Evolutionary conservation across 2,329 filamentous ascomycete genomes (phyloP), one percentile per base, ranked within the genome.

Genomic region (Aaosphaeria arxii): DNA sequence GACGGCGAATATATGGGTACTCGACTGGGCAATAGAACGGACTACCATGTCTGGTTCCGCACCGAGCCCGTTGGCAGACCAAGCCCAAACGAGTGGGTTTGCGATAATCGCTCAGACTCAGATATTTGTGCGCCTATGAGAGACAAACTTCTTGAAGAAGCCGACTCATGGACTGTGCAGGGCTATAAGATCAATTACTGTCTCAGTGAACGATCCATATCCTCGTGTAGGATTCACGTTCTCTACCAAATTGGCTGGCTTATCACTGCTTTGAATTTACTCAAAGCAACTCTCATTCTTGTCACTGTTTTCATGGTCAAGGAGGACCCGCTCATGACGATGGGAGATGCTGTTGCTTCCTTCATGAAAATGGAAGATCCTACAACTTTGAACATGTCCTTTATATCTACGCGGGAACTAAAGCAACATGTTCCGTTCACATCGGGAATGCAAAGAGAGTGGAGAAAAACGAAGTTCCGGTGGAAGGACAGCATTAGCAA

Each of bases 251-350:
- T 63, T 43, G 51, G 52, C 4, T 38, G 47, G 1, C 31, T 59
- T 7, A 50, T 64, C 30, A 58, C 46, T 7, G 28, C 50, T 4
- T 45, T 57, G 7, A 62, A 62, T 36, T 29, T 53, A 17, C 42
- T 59, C 30, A 66, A 65, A 43, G 57, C 54, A 2, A 30, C 17
- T 4, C 24, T 55, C 5, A 61, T 65, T 17, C 53, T 60, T 7
- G 52, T 46, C 13, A 43, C 51, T 1, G 51, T 52, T 7, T 54
- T 55, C 11, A 6, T 43, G 3, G 44, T 53, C 5, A 43, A 43
- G 9, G 57, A 57, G 5, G 52, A 59, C 5, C 53, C 53, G 4
- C 38, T 55, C 6, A 45, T 55, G 13, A 56, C 54, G 1, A 46
- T 53, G 6, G 54, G 54, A 33, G 54, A 56, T 43, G 52, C 49